Evolutionary conservation across 768 basidiomycete genomes (phyloP).

Genomic region (Rickenella mellea): DNA sequence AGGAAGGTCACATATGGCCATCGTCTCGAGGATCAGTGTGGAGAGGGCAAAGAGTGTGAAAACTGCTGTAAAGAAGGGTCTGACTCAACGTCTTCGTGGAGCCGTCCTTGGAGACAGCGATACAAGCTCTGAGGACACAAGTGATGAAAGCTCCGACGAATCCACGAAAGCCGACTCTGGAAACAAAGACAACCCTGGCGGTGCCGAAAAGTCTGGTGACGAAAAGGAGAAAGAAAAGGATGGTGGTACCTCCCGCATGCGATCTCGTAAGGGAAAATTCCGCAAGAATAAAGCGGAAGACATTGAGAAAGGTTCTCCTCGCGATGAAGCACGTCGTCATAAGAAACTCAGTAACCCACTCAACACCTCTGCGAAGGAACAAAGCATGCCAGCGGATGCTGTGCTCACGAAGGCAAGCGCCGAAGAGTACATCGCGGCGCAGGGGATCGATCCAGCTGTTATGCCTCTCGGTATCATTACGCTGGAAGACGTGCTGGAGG

Average conservation of each 20-base stretch:
- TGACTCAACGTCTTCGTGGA: constrained; percentile 69
- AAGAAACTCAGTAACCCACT: constrained; percentile 20
- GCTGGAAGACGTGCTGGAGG: constrained; percentile 87
- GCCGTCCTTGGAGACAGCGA: constrained; percentile 67
- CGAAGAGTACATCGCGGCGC: constrained; percentile 29
- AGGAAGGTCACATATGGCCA: constrained; percentile 86
- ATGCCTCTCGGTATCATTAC: constrained; percentile 90
- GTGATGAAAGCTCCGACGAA: constrained; percentile 18
- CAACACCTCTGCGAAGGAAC: constrained; percentile 46
- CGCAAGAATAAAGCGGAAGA: constrained; percentile 18
- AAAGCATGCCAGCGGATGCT: constrained; percentile 85
- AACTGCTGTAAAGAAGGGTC: constrained; percentile 70
- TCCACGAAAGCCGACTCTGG: constrained; percentile 13
- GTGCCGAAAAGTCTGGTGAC: constrained; percentile 11
- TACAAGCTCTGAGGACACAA: constrained; percentile 33
- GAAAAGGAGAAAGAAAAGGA: constrained; percentile 17
- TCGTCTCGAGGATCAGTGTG: constrained; percentile 69
- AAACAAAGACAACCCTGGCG: constrained; percentile 14
- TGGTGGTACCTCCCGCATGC: constrained; percentile 13
- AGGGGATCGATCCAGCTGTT: constrained; percentile 69
- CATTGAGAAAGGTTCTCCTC: constrained; percentile 20
- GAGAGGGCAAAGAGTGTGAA: constrained; percentile 76
- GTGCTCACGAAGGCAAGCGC: constrained; percentile 67
- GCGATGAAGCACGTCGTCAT: constrained; percentile 16
- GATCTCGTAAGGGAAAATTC: not conserved